phyloP scores from a whole-genome alignment of 1,284 basidiomycete genomes.

The Rhodotorula sp. region DNA sequence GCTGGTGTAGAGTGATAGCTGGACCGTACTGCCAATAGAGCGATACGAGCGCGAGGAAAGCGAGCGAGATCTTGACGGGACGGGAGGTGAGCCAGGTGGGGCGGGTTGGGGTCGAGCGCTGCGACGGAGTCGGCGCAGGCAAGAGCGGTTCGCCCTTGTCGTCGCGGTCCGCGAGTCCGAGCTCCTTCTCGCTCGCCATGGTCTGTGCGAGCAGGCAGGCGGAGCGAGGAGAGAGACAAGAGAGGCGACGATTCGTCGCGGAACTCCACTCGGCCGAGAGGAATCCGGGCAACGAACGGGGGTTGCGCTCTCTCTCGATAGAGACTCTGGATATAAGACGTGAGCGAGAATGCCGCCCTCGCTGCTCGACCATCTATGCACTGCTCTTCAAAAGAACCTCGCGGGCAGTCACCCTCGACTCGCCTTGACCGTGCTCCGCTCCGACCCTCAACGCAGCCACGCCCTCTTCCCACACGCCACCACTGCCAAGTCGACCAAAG shows the following conservation, averaged over 20 bases:
- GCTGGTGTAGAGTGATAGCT: not conserved
- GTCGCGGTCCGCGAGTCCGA: not conserved
- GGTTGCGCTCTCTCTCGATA: no score
- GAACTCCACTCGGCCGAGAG: no score
- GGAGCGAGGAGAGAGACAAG: not conserved
- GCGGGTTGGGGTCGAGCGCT: not conserved
- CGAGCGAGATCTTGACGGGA: not conserved
- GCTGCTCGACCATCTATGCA: conserved; percentile 66
- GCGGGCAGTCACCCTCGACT: conserved; percentile 58
- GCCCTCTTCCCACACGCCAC: conserved; percentile 70
- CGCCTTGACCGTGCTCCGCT: conserved; percentile 70
- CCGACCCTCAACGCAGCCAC: conserved; percentile 63
- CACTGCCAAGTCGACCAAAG: conserved; percentile 54
- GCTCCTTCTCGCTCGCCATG: not conserved
- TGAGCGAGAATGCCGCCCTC: conserved; percentile 1
- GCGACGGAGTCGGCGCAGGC: not conserved
- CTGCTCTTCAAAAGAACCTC: conserved; percentile 54
- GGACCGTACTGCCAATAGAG: not conserved
- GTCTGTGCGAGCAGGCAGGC: not conserved
- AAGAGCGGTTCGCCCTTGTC: conserved; percentile 2
- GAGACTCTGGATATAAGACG: no score
- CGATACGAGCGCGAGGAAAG: not conserved
- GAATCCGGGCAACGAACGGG: no score
- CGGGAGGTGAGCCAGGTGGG: not conserved
- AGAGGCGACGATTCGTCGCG: not conserved